These are phyloP conservation scores for Populus davidiana DNA, from an alignment of 345 rosid genomes.

Conservation along the genomic window DNA sequence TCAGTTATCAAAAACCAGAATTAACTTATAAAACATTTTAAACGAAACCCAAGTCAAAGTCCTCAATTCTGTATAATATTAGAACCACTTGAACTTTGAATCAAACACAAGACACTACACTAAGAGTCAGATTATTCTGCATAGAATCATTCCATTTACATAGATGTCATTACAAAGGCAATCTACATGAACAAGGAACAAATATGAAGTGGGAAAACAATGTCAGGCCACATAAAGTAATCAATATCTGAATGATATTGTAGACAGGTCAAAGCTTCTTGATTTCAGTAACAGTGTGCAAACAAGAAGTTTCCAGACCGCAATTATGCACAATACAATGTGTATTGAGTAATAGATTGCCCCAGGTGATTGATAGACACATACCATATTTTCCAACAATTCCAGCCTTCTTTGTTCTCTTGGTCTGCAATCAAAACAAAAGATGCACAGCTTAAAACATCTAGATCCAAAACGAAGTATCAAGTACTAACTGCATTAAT, in stretches of 20 bases:
- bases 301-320: background rate
- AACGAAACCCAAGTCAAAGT: background rate
- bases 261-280: background rate
- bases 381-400: conserved; percentile 57
- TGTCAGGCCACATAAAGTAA: too few species aligned
- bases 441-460: background rate
- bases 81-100: background rate
- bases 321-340: background rate
- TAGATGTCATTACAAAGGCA: too few species aligned
- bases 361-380: background rate
- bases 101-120: background rate
- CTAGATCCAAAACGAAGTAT: background rate
- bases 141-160: too few species aligned
- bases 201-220: too few species aligned
- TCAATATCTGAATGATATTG: too few species aligned
- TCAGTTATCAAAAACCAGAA: too few species aligned
- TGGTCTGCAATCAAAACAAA: conserved; percentile 38
- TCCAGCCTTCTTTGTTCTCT: conserved; percentile 71
- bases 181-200: too few species aligned
- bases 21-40: too few species aligned
- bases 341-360: background rate
- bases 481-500: background rate
- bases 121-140: background rate
- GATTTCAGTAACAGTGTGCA: background rate
- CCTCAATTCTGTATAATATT: background rate